A percentile compares a stretch with the other conserved stretches of the same genome.
Evolutionary conservation across 768 basidiomycete genomes (phyloP).

Genomic region (Naganishia antarctica): DNA sequence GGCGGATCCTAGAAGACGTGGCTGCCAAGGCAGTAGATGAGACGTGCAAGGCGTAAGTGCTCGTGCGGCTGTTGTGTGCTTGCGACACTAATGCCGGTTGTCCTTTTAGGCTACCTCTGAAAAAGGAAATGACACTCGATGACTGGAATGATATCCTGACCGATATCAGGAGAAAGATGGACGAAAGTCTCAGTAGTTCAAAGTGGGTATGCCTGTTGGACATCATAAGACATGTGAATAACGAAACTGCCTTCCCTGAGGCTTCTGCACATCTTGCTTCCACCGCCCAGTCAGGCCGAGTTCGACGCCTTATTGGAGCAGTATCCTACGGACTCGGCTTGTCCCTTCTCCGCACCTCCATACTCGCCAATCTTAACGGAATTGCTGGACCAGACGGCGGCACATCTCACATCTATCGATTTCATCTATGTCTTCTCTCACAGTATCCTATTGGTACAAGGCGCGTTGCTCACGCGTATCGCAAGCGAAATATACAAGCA

Average conservation of each 20-base stretch:
- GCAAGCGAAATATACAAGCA: slow-evolving; percentile 60
- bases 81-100: not conserved
- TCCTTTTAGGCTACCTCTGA: slow-evolving; percentile 28
- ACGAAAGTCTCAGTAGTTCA: slow-evolving; percentile 3
- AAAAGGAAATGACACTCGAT: slow-evolving; percentile 28
- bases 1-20: slow-evolving; percentile 73
- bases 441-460: slow-evolving; percentile 67
- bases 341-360: slow-evolving; percentile 44
- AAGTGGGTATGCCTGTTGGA: not conserved
- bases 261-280: slow-evolving; percentile 69
- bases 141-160: slow-evolving; percentile 23
- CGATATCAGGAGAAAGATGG: slow-evolving; percentile 8
- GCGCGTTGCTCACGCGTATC: slow-evolving; percentile 61
- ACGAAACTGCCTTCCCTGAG: slow-evolving; percentile 47
- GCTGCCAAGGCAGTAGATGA: slow-evolving; percentile 71
- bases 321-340: slow-evolving; percentile 54
- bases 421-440: slow-evolving; percentile 66
- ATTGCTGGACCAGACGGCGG: slow-evolving; percentile 67
- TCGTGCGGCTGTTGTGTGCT: not conserved
- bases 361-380: slow-evolving; percentile 57
- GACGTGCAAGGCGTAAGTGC: slow-evolving; percentile 72
- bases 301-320: slow-evolving; percentile 65
- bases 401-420: slow-evolving; percentile 62
- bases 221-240: not conserved
- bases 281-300: slow-evolving; percentile 62